These are phyloP conservation scores for Calocybe cyanea DNA, from an alignment of 768 basidiomycete species.

Conservation along the genomic window DNA sequence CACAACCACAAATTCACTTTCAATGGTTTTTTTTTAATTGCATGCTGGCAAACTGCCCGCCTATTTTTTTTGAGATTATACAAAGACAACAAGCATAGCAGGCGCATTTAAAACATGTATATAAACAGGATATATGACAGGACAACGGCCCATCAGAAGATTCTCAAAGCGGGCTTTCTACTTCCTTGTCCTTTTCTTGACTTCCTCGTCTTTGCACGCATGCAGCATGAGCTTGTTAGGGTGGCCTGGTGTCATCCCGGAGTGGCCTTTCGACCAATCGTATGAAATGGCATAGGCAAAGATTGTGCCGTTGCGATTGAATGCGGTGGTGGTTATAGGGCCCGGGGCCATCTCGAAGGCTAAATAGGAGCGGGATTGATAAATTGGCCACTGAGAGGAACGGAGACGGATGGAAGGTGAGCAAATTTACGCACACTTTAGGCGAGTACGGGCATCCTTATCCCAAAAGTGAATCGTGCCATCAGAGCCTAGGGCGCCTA, in stretches of 20 bases:
- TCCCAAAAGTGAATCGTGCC: conserved; percentile 94
- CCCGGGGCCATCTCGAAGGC: conserved; percentile 73
- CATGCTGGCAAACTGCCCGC: too few species aligned
- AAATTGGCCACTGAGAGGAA: too few species aligned
- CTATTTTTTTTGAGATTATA: background rate
- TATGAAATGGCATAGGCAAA: conserved; percentile 93
- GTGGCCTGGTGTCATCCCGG: conserved; percentile 68
- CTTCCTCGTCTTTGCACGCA: conserved; percentile 84
- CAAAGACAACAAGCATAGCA: background rate
- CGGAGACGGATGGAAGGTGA: background rate
- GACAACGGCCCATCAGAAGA: too few species aligned
- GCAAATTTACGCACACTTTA: conserved; percentile 76
- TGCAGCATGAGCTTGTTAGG: conserved; percentile 84
- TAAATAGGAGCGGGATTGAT: conserved; percentile 20
- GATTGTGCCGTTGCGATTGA: conserved; percentile 85
- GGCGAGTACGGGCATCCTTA: conserved; percentile 85
- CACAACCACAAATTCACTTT: too few species aligned
- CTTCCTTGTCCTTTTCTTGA: conserved; percentile 19
- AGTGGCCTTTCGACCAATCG: conserved; percentile 92
- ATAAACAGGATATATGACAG: background rate
- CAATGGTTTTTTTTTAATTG: too few species aligned
- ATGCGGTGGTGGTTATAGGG: conserved; percentile 76
- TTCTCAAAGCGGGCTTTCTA: too few species aligned
- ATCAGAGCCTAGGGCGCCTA: conserved; percentile 53
- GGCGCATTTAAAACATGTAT: background rate